These are phyloP conservation scores for Fonsecaea erecta DNA, from an alignment of 2,329 filamentous ascomycete species.

Conservation along the genomic window DNA sequence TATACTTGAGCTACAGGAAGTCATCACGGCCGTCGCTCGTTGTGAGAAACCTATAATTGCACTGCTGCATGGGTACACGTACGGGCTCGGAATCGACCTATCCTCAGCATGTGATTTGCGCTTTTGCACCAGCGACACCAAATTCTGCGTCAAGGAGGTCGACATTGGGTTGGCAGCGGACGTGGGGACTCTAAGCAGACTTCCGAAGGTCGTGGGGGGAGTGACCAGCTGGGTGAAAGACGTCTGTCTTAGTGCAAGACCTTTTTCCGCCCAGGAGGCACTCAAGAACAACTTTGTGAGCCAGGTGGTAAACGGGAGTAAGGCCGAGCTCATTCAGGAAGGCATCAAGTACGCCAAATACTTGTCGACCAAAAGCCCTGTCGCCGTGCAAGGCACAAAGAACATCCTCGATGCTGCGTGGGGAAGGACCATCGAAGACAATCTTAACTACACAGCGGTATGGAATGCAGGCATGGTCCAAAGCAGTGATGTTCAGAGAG, in stretches of 20 bases:
- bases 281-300: constrained; percentile 51
- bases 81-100: constrained; percentile 76
- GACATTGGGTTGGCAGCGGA: constrained; percentile 57
- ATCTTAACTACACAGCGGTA: constrained; percentile 80
- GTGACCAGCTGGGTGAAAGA: constrained; percentile 55
- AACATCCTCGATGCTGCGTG: constrained; percentile 81
- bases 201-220: constrained; percentile 54
- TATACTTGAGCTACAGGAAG: constrained; percentile 79
- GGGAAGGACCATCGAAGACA: constrained; percentile 77
- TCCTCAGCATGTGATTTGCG: constrained; percentile 51
- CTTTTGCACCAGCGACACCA: constrained; percentile 44
- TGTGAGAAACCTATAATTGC: constrained; percentile 93
- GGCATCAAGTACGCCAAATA: constrained; percentile 67
- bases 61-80: constrained; percentile 76
- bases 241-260: constrained; percentile 50
- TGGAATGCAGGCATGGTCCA: constrained; percentile 89
- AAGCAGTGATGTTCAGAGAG: constrained; percentile 74
- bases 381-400: constrained; percentile 87
- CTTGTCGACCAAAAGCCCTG: constrained; percentile 81
- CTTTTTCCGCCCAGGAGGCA: constrained; percentile 53
- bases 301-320: constrained; percentile 48
- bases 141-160: constrained; percentile 54
- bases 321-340: constrained; percentile 65
- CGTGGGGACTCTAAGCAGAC: constrained; percentile 52
- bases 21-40: constrained; percentile 74